Percentiles rank a stretch among this genome's conserved stretches.
Evolutionary conservation across 2,329 filamentous ascomycete genomes (phyloP).

Genomic region (Fusarium avenaceum): DNA sequence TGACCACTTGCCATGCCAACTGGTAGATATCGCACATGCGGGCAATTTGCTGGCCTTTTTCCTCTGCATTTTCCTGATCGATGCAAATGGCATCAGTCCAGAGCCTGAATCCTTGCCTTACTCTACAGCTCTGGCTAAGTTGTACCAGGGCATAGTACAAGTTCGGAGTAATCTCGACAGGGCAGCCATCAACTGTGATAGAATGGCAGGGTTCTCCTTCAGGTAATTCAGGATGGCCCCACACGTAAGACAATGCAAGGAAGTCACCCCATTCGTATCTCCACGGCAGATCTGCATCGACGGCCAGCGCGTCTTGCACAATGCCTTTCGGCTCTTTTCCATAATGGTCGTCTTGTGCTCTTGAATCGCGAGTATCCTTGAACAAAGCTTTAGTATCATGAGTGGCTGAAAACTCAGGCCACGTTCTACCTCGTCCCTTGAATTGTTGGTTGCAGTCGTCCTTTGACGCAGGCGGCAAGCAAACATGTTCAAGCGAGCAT

Average conservation of each 20-base stretch:
- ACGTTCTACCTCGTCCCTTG: too few relatives aligned
- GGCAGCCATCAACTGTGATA: background rate
- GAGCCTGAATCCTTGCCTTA: slow-evolving; percentile 12
- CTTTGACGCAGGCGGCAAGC: too few relatives aligned
- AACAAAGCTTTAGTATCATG: too few relatives aligned
- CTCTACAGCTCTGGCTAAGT: background rate
- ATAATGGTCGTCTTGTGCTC: too few relatives aligned
- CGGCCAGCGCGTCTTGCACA: too few relatives aligned
- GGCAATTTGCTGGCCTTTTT: background rate
- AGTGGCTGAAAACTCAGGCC: too few relatives aligned
- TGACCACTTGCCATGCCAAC: slow-evolving; percentile 8
- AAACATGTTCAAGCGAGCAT: too few relatives aligned
- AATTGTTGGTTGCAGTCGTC: too few relatives aligned
- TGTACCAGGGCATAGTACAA: slow-evolving; percentile 3
- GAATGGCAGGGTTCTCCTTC: background rate
- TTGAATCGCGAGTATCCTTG: too few relatives aligned
- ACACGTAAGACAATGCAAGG: slow-evolving; percentile 7
- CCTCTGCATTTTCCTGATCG: background rate
- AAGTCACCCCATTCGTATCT: slow-evolving; percentile 14
- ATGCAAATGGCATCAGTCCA: slow-evolving; percentile 14
- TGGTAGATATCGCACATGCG: slow-evolving; percentile 18
- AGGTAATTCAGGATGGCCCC: background rate
- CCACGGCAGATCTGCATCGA: background rate
- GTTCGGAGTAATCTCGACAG: background rate
- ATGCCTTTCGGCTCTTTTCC: too few relatives aligned